A percentile compares a stretch with the other conserved stretches of the same genome.
Evolutionary conservation across 371 early-diverging fungal species (phyloP).

Genomic region (Mortierella sp.): DNA sequence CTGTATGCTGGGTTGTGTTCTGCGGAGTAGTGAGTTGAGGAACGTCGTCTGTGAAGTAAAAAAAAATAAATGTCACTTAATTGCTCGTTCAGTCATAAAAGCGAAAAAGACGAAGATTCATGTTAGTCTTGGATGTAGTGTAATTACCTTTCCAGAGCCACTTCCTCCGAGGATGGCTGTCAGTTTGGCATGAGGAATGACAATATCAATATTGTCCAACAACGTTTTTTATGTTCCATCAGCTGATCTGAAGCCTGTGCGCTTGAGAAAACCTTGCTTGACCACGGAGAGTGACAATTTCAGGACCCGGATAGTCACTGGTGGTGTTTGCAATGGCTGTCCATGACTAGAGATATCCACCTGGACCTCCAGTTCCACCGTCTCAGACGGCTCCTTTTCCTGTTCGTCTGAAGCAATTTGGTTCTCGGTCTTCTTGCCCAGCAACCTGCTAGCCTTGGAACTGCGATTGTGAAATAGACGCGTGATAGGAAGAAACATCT

Average conservation of each 20-base stretch:
- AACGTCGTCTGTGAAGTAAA: slow-evolving; percentile 59
- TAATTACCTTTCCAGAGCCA: slow-evolving; percentile 70
- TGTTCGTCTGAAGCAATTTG: background rate
- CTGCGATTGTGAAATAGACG: background rate
- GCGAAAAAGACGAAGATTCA: background rate
- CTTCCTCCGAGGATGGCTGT: slow-evolving; percentile 72
- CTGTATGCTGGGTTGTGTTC: background rate
- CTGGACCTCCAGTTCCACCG: background rate
- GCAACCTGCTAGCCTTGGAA: background rate
- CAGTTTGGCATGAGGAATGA: slow-evolving; percentile 61
- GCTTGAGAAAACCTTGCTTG: background rate
- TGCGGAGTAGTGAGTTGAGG: slow-evolving; percentile 55
- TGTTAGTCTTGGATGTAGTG: too few species aligned
- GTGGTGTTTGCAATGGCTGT: background rate
- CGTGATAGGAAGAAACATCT: background rate
- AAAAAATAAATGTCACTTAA: background rate
- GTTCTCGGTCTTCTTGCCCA: background rate
- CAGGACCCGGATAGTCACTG: slow-evolving; percentile 14
- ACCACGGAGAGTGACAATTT: slow-evolving; percentile 3
- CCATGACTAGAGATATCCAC: slow-evolving; percentile 4
- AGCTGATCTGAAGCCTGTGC: background rate
- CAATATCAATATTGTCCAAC: slow-evolving; percentile 57
- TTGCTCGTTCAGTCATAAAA: too few species aligned
- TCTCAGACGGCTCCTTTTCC: background rate
- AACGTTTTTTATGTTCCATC: background rate